Conservation (phyloP, 1,284 basidiomycete genomes). For the Ustilago sp. region DNA sequence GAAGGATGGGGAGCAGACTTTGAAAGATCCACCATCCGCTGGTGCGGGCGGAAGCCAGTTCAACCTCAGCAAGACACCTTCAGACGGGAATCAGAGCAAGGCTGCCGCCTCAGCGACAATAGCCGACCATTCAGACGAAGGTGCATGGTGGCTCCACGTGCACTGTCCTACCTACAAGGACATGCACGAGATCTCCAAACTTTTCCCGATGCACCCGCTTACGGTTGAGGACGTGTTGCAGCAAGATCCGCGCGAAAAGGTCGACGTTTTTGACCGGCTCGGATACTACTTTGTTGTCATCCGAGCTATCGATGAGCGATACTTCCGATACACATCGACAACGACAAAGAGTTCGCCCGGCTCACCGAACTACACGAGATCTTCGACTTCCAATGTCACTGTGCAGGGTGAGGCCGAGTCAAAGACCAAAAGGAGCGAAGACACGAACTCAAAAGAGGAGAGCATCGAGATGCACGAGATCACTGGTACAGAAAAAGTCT, state of each 20-base stretch:
- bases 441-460: conserved; percentile 10
- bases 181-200: conserved; percentile 87
- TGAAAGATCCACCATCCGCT: neutral
- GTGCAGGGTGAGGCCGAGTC: conserved; percentile 27
- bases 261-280: conserved; percentile 86
- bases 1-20: neutral
- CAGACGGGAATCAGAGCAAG: conserved; percentile 21
- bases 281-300: conserved; percentile 95
- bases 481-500: neutral
- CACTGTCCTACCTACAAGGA: conserved; percentile 90
- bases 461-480: conserved; percentile 49
- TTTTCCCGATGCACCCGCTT: conserved; percentile 89
- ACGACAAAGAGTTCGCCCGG: conserved; percentile 40
- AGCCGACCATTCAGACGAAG: conserved; percentile 25
- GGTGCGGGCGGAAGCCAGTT: conserved; percentile 4
- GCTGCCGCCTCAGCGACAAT: conserved; percentile 2
- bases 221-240: conserved; percentile 96
- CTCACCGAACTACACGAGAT: conserved; percentile 21
- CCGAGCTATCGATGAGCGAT: conserved; percentile 79
- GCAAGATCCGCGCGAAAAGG: conserved; percentile 90
- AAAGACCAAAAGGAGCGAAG: conserved; percentile 16
- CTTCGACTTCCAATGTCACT: conserved; percentile 26
- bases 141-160: conserved; percentile 90
- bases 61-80: conserved; percentile 5
- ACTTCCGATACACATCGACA: conserved; percentile 73